Conservation (phyloP, 371 early-diverging fungal species). For the Lichtheimia corymbifera region DNA sequence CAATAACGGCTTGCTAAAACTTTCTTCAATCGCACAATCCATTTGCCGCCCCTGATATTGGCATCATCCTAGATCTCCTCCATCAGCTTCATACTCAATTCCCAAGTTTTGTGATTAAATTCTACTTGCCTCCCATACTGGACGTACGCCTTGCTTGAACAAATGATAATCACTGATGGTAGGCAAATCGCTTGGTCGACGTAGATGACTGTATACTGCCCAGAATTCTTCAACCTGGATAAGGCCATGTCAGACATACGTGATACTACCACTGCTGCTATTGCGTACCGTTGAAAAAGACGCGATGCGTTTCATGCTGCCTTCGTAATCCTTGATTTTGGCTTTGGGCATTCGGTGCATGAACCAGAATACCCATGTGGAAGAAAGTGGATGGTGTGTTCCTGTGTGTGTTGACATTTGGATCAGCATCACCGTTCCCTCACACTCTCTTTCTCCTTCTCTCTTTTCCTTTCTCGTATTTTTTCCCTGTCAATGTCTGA, state of each 20-base stretch:
- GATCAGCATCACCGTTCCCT: background rate
- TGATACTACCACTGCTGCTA: background rate
- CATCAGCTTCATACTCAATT: background rate
- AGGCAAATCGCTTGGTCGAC: slow-evolving; percentile 85
- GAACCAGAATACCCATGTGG: slow-evolving; percentile 86
- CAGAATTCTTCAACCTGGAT: slow-evolving; percentile 88
- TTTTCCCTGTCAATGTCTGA: background rate
- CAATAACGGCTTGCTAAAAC: slow-evolving; percentile 93
- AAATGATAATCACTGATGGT: slow-evolving; percentile 93
- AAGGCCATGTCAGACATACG: no score
- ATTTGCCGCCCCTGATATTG: slow-evolving; percentile 95
- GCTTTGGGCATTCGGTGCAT: slow-evolving; percentile 89
- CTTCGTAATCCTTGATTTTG: slow-evolving; percentile 87
- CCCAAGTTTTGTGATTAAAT: background rate
- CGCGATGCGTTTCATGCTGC: slow-evolving; percentile 83
- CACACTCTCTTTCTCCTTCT: background rate
- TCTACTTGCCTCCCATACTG: slow-evolving; percentile 92
- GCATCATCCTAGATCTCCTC: slow-evolving; percentile 62
- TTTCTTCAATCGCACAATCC: slow-evolving; percentile 96
- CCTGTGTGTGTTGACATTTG: background rate
- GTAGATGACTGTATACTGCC: slow-evolving; percentile 86
- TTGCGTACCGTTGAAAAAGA: slow-evolving; percentile 74
- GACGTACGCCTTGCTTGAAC: slow-evolving; percentile 94
- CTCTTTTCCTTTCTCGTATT: background rate
- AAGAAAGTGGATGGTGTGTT: slow-evolving; percentile 53